Evolutionary conservation across 2,329 filamentous ascomycete species (phyloP), one percentile per base, ranked within the genome.

Genomic region (Paraphaeosphaeria minitans): DNA sequence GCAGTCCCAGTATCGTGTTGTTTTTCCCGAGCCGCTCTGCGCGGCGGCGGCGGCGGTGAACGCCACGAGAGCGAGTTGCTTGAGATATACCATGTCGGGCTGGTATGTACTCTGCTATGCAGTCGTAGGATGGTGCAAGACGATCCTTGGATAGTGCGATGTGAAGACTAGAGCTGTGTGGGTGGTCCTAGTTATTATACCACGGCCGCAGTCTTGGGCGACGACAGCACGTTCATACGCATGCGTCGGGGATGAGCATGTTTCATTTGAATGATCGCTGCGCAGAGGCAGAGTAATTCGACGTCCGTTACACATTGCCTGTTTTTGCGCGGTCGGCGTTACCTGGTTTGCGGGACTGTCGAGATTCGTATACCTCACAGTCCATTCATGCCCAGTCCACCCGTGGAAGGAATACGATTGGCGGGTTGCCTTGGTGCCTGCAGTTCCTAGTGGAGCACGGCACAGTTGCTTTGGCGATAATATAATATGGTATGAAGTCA

Each of bases 1-100:
- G 80, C 88, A 90, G 73, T 90, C 88, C 75, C 75, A 77, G 62
- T 77, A 77, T 21, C 75, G 67, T 21, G 74, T 76, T 6, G 74
- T 76, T 59, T 65, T 68, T 57, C 72, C 74, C 10, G 66, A 68
- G n/a, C 61, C 60, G 10, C 60, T 61, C 21, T 72, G 69, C 22
- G 69, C 73, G 27, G 66, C 68, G 22, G 68, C 56, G 46, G 69
- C 68, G 39, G 70, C 67, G 14, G 66, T 53, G 14, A 76, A 45
- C 7, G 70, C 67, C 37, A 72, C 42, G 48, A 75, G 31, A 43
- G 68, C 60, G 46, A 75, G 45, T 39, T 71, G 67, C 58, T 70
- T 71, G 51, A 75, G 42, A 8, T 68, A 71, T 10, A 72, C 60
- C 57, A 59, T 70, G 62, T n/a, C 60, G 56, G 35, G 21, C 7